These are phyloP conservation scores for Podaxis sp. DNA, from an alignment of 768 basidiomycete genomes.

Conservation along the genomic window DNA sequence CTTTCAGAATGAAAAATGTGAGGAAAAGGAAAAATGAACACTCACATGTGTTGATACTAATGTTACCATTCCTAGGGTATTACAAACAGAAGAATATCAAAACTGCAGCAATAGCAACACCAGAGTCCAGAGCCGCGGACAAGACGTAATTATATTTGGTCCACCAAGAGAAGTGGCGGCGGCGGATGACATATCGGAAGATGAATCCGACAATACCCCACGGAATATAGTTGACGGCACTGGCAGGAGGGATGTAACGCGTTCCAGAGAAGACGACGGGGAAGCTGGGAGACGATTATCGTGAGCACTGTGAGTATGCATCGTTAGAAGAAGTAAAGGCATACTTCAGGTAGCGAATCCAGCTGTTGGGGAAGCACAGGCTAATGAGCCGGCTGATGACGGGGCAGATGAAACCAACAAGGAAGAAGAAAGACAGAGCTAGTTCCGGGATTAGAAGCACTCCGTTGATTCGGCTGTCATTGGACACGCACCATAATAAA, in stretches of 20 bases:
- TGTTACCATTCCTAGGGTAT: slow-evolving; percentile 56
- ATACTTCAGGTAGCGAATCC: slow-evolving; percentile 60
- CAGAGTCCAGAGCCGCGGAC: slow-evolving; percentile 70
- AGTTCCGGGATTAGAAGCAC: background rate
- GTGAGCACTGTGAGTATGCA: background rate
- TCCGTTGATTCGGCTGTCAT: background rate
- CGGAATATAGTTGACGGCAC: slow-evolving; percentile 62
- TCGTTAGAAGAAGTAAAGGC: slow-evolving; percentile 16
- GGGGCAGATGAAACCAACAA: slow-evolving; percentile 65
- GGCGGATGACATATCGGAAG: slow-evolving; percentile 59
- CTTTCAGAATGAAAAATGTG: background rate
- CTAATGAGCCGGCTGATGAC: slow-evolving; percentile 47
- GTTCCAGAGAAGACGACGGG: slow-evolving; percentile 60
- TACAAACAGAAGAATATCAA: slow-evolving; percentile 60
- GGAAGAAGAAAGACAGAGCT: slow-evolving; percentile 73
- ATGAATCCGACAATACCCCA: slow-evolving; percentile 64
- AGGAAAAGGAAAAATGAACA: slow-evolving; percentile 13
- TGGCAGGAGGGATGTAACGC: slow-evolving; percentile 60
- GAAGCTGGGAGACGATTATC: slow-evolving; percentile 25
- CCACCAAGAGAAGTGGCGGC: slow-evolving; percentile 65
- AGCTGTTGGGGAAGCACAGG: slow-evolving; percentile 58
- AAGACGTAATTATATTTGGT: slow-evolving; percentile 66
- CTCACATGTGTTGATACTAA: slow-evolving; percentile 47
- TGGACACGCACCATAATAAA: slow-evolving; percentile 41
- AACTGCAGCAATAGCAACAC: slow-evolving; percentile 54